Evolutionary conservation across 164 flowering plant species (phyloP).

Genomic region (Liriodendron chinense): DNA sequence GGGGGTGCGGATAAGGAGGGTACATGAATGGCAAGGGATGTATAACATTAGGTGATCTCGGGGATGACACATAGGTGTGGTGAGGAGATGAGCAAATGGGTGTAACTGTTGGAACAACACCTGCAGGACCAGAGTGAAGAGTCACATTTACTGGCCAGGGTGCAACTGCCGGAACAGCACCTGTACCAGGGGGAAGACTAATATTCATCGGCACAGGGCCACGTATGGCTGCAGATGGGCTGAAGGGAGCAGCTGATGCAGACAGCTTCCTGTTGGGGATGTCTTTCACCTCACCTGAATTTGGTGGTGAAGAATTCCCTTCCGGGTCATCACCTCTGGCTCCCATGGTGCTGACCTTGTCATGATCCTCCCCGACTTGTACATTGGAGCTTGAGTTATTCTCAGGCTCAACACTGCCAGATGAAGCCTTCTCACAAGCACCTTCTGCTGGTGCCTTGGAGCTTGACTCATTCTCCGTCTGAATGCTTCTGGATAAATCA

Average conservation of each 20-base stretch:
- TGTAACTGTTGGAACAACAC: slow-evolving; percentile 43
- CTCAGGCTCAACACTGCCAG: slow-evolving; percentile 25
- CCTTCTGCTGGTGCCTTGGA: slow-evolving; percentile 23
- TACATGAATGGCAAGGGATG: slow-evolving; percentile 77
- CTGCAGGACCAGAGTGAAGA: slow-evolving; percentile 59
- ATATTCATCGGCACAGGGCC: slow-evolving; percentile 58
- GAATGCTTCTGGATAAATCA: slow-evolving; percentile 11
- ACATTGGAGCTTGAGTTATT: slow-evolving; percentile 19
- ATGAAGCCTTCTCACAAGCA: slow-evolving; percentile 18
- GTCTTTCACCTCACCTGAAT: slow-evolving; percentile 44
- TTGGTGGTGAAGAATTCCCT: not conserved
- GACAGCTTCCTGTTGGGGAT: slow-evolving; percentile 73
- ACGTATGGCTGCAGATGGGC: slow-evolving; percentile 61
- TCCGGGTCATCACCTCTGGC: slow-evolving; percentile 6
- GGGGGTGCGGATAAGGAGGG: slow-evolving; percentile 70
- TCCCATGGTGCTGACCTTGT: slow-evolving; percentile 1
- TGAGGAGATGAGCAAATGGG: slow-evolving; percentile 81
- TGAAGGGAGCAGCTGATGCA: slow-evolving; percentile 93
- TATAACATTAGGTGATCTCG: slow-evolving; percentile 78
- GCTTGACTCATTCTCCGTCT: slow-evolving; percentile 24
- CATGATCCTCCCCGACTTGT: slow-evolving; percentile 41
- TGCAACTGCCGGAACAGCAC: slow-evolving; percentile 47
- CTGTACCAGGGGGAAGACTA: slow-evolving; percentile 56
- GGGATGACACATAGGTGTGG: slow-evolving; percentile 80
- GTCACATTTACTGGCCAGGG: slow-evolving; percentile 88